Evolutionary conservation across 2,329 filamentous ascomycete genomes (phyloP), one percentile per base, ranked within the genome.

Genomic region (Fusarium decemcellulare): DNA sequence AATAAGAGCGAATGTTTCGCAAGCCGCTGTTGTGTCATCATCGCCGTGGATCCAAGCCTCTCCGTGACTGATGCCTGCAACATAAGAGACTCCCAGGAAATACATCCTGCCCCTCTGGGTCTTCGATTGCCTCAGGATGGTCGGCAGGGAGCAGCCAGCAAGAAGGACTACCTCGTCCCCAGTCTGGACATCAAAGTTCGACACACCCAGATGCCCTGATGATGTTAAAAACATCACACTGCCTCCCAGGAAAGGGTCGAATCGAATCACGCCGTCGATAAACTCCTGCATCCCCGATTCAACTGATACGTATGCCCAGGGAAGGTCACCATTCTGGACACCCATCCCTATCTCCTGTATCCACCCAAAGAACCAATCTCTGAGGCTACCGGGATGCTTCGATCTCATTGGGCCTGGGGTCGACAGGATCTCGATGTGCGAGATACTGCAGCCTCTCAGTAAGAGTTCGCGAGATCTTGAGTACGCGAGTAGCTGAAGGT

Each of bases 41-140:
- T 50, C 8, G 5, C 36, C 36, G 8, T 57, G 16, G 6, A 29
- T n/a, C 62, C 58, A 65, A n/a, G 30, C 62, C 16, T 65, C 65
- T 8, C 65, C 65, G 10, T 67, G 65, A 36, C 62, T 65, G 12
- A 67, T 65, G 12, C 65, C 58, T 6, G 65, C 65, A 6, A 67
- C 62, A 27, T 59, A 67, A 4, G 65, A 51, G 10, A 67, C 62
- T 9, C 58, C 65, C 6, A 62, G 16, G 23, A 67, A 67, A 37
- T 65, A 34, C 23, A 32, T 42, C 43, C 55, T 67, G 4, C 54
- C 54, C 6, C 18, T 34, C 6, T 65, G 58, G 16, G 16, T 39
- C 10, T 15, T 15, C 6, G 65, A 67, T 8, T 16, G 34, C 2
- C 62, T 52, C 2, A 65, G 54, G 1, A 67, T 29, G 2, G 48